A percentile compares a stretch with the other conserved stretches of the same genome.
Evolutionary conservation across 305 asterid genomes (phyloP).

Genomic region (Solanum hybrid): DNA sequence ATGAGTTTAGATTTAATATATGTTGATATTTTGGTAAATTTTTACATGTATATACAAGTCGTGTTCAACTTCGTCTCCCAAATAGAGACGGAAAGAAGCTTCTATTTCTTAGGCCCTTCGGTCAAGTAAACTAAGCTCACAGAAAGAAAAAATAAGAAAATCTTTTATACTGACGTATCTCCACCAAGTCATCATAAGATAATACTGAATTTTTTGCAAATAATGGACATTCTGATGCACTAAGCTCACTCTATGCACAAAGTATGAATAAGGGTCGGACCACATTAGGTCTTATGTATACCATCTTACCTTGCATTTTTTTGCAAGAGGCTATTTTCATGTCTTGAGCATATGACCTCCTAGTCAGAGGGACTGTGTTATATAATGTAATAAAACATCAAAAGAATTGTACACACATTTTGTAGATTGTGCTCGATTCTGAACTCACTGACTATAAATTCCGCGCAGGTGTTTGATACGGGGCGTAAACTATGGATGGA

Average conservation of each 20-base stretch:
- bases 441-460: not conserved
- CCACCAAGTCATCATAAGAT: not conserved
- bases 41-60: not conserved
- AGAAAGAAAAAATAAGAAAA: not conserved
- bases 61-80: not conserved
- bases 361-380: not conserved
- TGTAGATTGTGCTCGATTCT: not conserved
- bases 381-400: not conserved
- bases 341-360: not conserved
- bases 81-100: not conserved
- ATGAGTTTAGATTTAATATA: not conserved
- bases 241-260: not conserved
- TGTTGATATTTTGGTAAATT: not conserved
- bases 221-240: not conserved
- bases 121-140: not conserved
- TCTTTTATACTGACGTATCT: not conserved
- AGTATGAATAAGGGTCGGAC: not conserved
- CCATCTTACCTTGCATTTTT: not conserved
- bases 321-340: not conserved
- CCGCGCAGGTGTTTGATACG: slow-evolving; percentile 6
- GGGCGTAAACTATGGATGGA: slow-evolving; percentile 27
- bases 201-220: not conserved
- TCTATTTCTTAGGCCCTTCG: not conserved
- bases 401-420: not conserved
- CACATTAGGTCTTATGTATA: not conserved